Base-by-base conservation (phyloP, 169 alveolate genomes). In the Plasmodium gallinaceum region DNA sequence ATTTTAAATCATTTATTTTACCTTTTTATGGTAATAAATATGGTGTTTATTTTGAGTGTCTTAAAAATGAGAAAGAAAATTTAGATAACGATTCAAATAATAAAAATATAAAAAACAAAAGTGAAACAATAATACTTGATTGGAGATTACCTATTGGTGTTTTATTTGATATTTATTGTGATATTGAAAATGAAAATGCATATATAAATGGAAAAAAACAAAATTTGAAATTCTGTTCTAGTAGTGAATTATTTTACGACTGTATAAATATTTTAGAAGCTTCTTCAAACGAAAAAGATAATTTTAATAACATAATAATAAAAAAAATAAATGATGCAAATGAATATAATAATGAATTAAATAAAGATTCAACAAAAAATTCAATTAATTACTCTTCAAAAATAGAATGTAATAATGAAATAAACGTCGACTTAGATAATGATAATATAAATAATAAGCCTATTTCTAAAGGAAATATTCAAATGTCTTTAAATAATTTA, bases 91-190 rank as follows among this genome's bases (percentile, higher is more conserved):
- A 32, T 32, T 5, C 22, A 74, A 74, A 43, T 57, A 74, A 20
- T 58, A 16, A 42, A 12, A 46, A 32, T 51, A 54, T 10, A n/a
- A 14, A 54, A 16, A 54, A 54, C 22, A 16, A 12, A 39, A 26
- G 20, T 26, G 91, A 83, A 10, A 69, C 46, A 26, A 69, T 83
- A 5, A 46, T 83, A 14, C 85, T 83, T 9, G 91, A 83, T 20
- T 83, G 91, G 91, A 68, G 91, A 58, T 37, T 83, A 5, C 91
- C 91, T 7, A 83, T 83, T 7, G 91, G 91, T 12, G 91, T 83
- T 3, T 52, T 83, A 1, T 83, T 83, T 46, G 91, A 83, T 45
- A 83, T 58, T 18, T 83, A 83, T 61, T 83, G 91, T 61, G 78
- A 83, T 57, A 48, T 24, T 7, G 91, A 83, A 18, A 57, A 46